Evolutionary conservation across 139 green algal species (phyloP).

Genomic region (Closterium sp.): DNA sequence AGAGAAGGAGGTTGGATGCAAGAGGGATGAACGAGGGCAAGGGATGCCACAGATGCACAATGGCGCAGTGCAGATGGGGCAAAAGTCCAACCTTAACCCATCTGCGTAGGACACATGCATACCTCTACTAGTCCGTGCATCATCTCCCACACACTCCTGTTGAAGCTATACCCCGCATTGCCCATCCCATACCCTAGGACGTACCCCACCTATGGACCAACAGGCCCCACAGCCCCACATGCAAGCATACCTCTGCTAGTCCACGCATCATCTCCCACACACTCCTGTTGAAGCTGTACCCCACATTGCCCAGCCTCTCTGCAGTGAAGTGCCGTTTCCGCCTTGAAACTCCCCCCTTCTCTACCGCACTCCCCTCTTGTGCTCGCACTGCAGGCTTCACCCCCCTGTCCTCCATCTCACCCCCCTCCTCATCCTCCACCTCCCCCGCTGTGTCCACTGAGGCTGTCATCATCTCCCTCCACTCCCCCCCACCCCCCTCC

Average conservation of each 20-base stretch:
- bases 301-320: conserved; percentile 35
- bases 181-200: too few species aligned
- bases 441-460: background rate
- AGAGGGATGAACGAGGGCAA: too few species aligned
- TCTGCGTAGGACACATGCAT: background rate
- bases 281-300: conserved; percentile 47
- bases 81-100: background rate
- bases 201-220: background rate
- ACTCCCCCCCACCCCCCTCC: background rate
- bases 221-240: background rate
- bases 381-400: background rate
- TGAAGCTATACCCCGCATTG: background rate
- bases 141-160: background rate
- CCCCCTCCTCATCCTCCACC: background rate
- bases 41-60: too few species aligned
- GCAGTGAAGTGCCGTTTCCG: background rate
- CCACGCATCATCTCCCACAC: conserved; percentile 28
- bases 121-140: background rate
- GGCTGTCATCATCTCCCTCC: background rate
- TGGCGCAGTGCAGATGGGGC: background rate
- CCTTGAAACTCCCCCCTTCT: background rate
- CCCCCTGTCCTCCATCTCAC: background rate
- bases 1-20: too few species aligned
- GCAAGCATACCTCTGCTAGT: background rate
- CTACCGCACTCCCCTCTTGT: background rate